Evolutionary conservation across 1,284 basidiomycete genomes (phyloP), one percentile per base, ranked within the genome.

Genomic region (Rhodotorula sp.): DNA sequence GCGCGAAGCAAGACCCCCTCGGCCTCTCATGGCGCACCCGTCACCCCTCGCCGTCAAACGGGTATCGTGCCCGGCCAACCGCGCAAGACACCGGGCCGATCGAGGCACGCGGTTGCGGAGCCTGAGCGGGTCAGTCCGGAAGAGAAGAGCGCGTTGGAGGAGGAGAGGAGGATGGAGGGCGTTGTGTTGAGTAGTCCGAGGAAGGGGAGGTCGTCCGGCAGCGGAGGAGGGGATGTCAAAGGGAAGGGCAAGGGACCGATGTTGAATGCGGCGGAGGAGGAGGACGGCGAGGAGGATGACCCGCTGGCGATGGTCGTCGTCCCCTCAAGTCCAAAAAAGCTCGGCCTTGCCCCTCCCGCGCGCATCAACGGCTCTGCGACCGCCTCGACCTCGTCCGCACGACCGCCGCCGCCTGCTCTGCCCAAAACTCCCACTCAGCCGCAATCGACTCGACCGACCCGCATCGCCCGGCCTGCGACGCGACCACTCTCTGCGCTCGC

Each of bases 51-150:
- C 6, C 48, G 63, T 20, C 55, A 60, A 16, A 31, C 47, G 7
- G 55, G n/a, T 1, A 34, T 24, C 28, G 72, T 72, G 0, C 73
- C 73, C 0, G 73, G 73, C 2, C 73, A 75, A 55, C 73, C 73
- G 44, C 53, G 73, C 34, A 75, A 75, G 52, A 75, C 73, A 44
- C 73, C 73, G 2, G 73, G 73, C 1, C 59, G 66, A 28, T 64
- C 58, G 30, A 52, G 67, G 28, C 73, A 75, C 40, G 67, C 67
- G 0, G 67, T 73, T 44, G 64, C 69, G 2, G 63, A 65, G 31
- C 73, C 73, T 2, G 73, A 75, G 52, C 56, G 46, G 51, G 60
- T 62, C 40, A 53, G 47, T 16, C 53, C 67, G 13, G 48, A 30
- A 15, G 59, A 55, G 26, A 31, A 62, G 37, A 47, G 44, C 44